These are phyloP conservation scores for Mucuna pruriens DNA, from an alignment of 306 rosid species.

Conservation along the genomic window DNA sequence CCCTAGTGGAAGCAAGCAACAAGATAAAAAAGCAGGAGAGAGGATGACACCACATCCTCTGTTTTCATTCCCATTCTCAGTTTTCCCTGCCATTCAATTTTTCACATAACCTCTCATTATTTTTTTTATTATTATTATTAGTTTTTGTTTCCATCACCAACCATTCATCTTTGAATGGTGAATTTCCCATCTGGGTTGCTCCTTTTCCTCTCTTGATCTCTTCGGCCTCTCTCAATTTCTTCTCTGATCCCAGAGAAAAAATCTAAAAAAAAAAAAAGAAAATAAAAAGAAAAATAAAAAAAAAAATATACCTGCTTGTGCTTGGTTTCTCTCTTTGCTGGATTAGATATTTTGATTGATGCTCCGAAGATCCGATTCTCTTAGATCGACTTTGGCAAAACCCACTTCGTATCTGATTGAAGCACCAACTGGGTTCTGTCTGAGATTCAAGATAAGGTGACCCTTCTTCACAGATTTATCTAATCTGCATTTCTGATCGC, in stretches of 20 bases:
- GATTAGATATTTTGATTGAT: constrained; percentile 54
- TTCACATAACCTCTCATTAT: constrained; percentile 54
- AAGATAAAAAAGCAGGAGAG: constrained; percentile 52
- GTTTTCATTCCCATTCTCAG: constrained; percentile 60
- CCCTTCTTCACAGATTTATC: constrained; percentile 39
- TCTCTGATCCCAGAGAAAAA: constrained; percentile 52
- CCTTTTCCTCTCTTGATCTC: constrained; percentile 32
- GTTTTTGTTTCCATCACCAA: constrained; percentile 48
- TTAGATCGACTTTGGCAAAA: constrained; percentile 59
- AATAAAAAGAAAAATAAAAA: neutral
- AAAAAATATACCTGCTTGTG: neutral
- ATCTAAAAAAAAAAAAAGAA: neutral
- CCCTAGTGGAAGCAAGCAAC: constrained; percentile 51
- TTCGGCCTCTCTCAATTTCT: constrained; percentile 23
- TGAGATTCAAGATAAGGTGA: constrained; percentile 60
- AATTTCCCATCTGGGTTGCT: constrained; percentile 25
- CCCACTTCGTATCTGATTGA: constrained; percentile 55
- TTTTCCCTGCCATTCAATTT: constrained; percentile 46
- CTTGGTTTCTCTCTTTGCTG: constrained; percentile 18
- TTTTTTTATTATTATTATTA: constrained; percentile 27
- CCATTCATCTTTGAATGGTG: constrained; percentile 60
- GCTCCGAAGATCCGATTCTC: constrained; percentile 67
- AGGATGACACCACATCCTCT: constrained; percentile 76
- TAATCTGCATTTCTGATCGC: constrained; percentile 57
- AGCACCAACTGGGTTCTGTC: constrained; percentile 64